Evolutionary conservation across 2,329 filamentous ascomycete species (phyloP), one percentile per base, ranked within the genome.

Genomic region (Annulohypoxylon truncatum): DNA sequence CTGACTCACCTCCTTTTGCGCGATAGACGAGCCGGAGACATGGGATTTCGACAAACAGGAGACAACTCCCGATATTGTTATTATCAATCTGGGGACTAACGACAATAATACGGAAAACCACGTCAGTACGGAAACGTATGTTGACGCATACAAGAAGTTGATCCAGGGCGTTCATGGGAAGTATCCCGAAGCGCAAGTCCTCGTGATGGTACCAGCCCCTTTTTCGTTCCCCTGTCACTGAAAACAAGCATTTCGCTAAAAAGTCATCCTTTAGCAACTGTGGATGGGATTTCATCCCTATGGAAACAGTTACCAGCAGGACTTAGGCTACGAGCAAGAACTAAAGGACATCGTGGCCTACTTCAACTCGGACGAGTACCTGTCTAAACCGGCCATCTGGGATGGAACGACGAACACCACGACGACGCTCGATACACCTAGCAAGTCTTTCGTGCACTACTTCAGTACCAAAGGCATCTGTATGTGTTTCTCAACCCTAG

Each of bases 381-480:
- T 84, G 18, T 71, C 70, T 3, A 77, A 78, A 24, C 80, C 81
- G 0, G 66, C 74, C 7, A 73, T 78, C 8, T 83, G 80, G 74
- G 77, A 83, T 61, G 80, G 76, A 9, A 74, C 77, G 26, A 81
- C 75, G 15, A 80, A 81, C 55, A 77, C 72, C 20, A 80, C 75
- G 1, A 77, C 73, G 22, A 73, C 61, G 2, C 75, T 76, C 1
- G 68, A 77, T 56, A 73, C 63, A 20, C 72, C 73, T 10, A 73
- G 72, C 35, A 71, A 81, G 61, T 80, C 82, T 0, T 89, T 87
- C 56, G 84, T 89, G 28, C 83, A 88, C 71, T 87, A 87, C 69
- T 89, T 90, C 77, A 86, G 88, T 71, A 88, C 85, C 0, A 85
- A 82, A 8, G 87, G 87, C 0, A 85, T 89, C 46, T 51, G 67